Base-by-base conservation (phyloP, 805 yeast species). In the Jamesozyma spencerorum region DNA sequence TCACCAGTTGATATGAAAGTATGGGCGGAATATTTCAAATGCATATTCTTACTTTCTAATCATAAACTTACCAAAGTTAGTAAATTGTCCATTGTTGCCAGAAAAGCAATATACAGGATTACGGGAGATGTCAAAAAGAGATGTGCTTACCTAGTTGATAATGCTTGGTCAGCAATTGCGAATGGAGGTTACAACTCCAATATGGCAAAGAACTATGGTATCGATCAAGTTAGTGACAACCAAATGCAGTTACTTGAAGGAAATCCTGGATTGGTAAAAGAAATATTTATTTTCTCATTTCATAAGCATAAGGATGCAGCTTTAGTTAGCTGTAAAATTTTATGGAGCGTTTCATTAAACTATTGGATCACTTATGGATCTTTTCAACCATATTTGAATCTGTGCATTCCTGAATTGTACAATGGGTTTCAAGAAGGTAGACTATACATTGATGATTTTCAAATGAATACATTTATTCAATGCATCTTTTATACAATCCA, bases 91-190 rank as follows among this genome's bases (percentile, higher is more conserved):
- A 80, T 75, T 32, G 77, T 83, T 40, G 86, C 94, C 32, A 71
- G 81, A 55, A 76, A 76, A 46, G 87, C 87, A 1, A 76, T 87
- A 45, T 67, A 64, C 61, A 68, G 68, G 39, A 74, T 85, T 33
- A 71, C 85, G 0, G 79, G 78, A 10, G 78, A 75, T 50, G 62
- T 84, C 47, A 70, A 94, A 46, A 69, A 70, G 11, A 65, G 81
- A 45, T 70, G 80, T 34, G 75, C 86, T 0, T 48, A 47, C 12
- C 58, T 84, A 34, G 49, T 85, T 11, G 66, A 70, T 41, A 71
- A 69, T 39, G 69, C 76, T n/a, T 86, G 96, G 96, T 79, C 79
- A 45, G 64, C 72, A 11, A 66, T 86, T 38, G 92, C 86, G 15
- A 71, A 79, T 75, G 74, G 73, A 11, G 70, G 78, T 2, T 58